A percentile compares a stretch with the other conserved stretches of the same genome.
Evolutionary conservation across 2,329 filamentous ascomycete genomes (phyloP).

Genomic region (Penicillium thymicola): DNA sequence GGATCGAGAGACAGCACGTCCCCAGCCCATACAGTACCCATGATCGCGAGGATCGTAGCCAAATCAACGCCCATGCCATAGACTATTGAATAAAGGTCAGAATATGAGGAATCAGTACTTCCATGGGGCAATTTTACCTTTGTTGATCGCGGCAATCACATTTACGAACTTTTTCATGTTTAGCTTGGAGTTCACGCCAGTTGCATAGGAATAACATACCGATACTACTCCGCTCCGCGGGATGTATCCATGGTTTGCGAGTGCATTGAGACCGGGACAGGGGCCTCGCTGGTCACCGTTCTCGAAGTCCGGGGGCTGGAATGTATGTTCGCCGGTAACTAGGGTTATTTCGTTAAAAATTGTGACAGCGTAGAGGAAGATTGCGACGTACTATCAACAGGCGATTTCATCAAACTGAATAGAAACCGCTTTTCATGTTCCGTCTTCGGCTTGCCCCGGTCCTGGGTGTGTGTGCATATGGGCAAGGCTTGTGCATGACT

Average conservation of each 20-base stretch:
- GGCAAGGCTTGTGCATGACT: constrained; percentile 17
- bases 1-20: constrained; percentile 50
- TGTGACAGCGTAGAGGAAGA: neutral
- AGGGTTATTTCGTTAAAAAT: neutral
- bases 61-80: constrained; percentile 50
- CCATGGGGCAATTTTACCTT: constrained; percentile 19
- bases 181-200: neutral
- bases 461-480: constrained; percentile 17
- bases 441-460: neutral
- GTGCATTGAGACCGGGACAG: constrained; percentile 44
- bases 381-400: constrained; percentile 26
- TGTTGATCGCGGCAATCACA: constrained; percentile 35
- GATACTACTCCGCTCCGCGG: constrained; percentile 39
- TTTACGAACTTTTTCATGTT: constrained; percentile 25
- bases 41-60: constrained; percentile 41
- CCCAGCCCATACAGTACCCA: constrained; percentile 50
- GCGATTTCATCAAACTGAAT: constrained; percentile 19
- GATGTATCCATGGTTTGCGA: constrained; percentile 46
- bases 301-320: constrained; percentile 33
- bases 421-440: constrained; percentile 25
- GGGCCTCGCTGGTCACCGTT: constrained; percentile 40
- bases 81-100: constrained; percentile 28
- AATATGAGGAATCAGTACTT: neutral
- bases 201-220: constrained; percentile 10
- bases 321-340: constrained; percentile 37